Evolutionary conservation across 805 yeast genomes (phyloP), one percentile per base, ranked within the genome.

Genomic region (Hanseniaspora lindneri): DNA sequence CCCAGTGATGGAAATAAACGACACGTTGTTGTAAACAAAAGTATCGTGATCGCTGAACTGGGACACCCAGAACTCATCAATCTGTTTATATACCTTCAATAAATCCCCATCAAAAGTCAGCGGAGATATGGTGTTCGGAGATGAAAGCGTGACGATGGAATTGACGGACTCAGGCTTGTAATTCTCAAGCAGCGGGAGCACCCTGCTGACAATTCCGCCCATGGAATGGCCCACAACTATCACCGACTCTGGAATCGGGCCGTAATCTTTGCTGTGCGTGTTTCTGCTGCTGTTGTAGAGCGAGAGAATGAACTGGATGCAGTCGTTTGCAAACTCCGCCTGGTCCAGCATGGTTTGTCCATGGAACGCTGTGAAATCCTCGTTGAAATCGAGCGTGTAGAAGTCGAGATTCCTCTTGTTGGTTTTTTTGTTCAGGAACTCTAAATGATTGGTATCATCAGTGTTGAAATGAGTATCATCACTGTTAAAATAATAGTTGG

Each of bases 161-260:
- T 84, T 87, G 19, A 92, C 77, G 1, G 95, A 81, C 20, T 72
- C 75, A 3, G 73, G 73, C 1, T 69, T 57, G 60, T 85, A 88
- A 58, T 86, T 88, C 1, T 86, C 82, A 47, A 89, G 64, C 0
- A 94, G 78, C 6, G 85, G 71, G 76, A 88, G 76, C 0, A 85
- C 79, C 51, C 97, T 71, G 3, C 95, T 83, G 1, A 92, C 97
- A 16, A 89, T 75, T 2, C 98, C 98, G 36, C 98, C 98, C 98
- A 89, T 89, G 0, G 97, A 89, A 66, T 89, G 98, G 2, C 86
- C 96, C 0, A 89, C 54, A 0, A 89, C 60, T 0, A 89, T 75
- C 1, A 89, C 94, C 0, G 95, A 82, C 24, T 63, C 60, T 0
- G 92, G 92, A 13, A 28, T 42, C 16, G 60, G 65, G 44, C 34